These are phyloP conservation scores for Gigaspora rosea DNA, from an alignment of 192 early-diverging fungal genomes.

Conservation along the genomic window DNA sequence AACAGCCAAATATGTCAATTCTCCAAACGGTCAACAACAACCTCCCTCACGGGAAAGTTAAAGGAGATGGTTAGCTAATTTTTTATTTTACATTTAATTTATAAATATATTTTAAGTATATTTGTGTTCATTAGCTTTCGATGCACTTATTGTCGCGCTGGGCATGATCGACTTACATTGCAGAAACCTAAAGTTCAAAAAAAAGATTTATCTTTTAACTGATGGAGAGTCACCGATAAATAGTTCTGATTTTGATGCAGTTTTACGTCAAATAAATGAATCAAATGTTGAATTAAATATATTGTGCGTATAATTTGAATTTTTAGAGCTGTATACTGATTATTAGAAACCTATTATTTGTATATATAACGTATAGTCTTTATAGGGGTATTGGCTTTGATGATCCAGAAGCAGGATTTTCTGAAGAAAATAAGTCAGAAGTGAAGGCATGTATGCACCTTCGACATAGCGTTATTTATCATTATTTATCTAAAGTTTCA, in stretches of 20 bases:
- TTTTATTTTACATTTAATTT: conserved; percentile 21
- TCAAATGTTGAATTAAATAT: conserved; percentile 46
- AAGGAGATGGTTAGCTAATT: conserved; percentile 55
- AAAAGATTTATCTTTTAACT: conserved; percentile 68
- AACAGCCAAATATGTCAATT: conserved; percentile 50
- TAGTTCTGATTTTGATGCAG: conserved; percentile 42
- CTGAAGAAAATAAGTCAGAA: conserved; percentile 33
- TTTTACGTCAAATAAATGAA: conserved; percentile 34
- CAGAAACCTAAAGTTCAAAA: conserved; percentile 63
- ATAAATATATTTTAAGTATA: conserved; percentile 23
- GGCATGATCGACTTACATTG: conserved; percentile 57
- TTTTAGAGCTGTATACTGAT: not conserved
- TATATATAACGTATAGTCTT: not conserved
- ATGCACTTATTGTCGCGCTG: conserved; percentile 62
- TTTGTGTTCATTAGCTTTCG: conserved; percentile 50
- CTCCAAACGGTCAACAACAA: conserved; percentile 51
- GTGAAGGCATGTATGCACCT: conserved; percentile 23
- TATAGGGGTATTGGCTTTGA: conserved; percentile 27
- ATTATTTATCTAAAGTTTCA: not conserved
- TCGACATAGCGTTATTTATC: conserved; percentile 4
- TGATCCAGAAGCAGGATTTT: conserved; percentile 29
- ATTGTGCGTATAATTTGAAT: conserved; percentile 48
- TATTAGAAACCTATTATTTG: not conserved
- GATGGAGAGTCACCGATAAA: conserved; percentile 57
- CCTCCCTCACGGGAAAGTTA: conserved; percentile 41